phyloP scores from a whole-genome alignment of 805 yeast species.

The Wickerhamomyces ciferrii region DNA sequence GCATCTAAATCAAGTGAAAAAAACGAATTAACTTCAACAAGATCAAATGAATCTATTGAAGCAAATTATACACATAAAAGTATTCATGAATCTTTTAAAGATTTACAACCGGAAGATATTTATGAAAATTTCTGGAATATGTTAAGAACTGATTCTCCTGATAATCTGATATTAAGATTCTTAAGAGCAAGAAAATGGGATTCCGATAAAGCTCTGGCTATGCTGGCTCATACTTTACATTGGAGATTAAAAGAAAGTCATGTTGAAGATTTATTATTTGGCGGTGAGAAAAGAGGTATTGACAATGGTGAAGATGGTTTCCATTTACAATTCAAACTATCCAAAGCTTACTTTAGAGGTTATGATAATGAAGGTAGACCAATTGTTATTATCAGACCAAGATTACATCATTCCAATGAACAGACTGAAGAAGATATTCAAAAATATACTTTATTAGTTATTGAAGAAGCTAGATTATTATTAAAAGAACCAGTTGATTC shows the following conservation, averaged over 20 bases:
- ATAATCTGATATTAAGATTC: conserved; percentile 69
- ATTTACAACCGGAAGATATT: conserved; percentile 45
- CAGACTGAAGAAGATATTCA: conserved; percentile 71
- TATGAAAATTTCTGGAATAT: conserved; percentile 52
- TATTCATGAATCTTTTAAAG: conserved; percentile 45
- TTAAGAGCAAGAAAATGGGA: conserved; percentile 87
- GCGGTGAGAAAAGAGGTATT: conserved; percentile 66
- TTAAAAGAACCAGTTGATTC: conserved; percentile 73
- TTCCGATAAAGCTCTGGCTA: conserved; percentile 56
- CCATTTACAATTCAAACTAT: conserved; percentile 39
- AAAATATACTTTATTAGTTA: conserved; percentile 64
- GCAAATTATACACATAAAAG: conserved; percentile 27
- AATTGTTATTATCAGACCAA: conserved; percentile 74
- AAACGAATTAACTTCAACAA: conserved; percentile 17
- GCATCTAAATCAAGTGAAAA: conserved; percentile 8
- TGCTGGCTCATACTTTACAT: conserved; percentile 66
- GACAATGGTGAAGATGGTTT: conserved; percentile 38
- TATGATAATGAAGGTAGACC: conserved; percentile 72
- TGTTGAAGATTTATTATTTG: conserved; percentile 55
- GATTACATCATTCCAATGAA: conserved; percentile 63
- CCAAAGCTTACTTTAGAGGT: conserved; percentile 75
- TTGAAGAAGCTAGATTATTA: conserved; percentile 78
- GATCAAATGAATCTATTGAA: conserved; percentile 26
- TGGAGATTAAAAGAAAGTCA: conserved; percentile 68
- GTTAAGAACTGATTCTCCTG: conserved; percentile 76